A percentile compares a stretch with the other conserved stretches of the same genome.
phyloP scores from a whole-genome alignment of 768 basidiomycete species.

The Mycena capillaripes region DNA sequence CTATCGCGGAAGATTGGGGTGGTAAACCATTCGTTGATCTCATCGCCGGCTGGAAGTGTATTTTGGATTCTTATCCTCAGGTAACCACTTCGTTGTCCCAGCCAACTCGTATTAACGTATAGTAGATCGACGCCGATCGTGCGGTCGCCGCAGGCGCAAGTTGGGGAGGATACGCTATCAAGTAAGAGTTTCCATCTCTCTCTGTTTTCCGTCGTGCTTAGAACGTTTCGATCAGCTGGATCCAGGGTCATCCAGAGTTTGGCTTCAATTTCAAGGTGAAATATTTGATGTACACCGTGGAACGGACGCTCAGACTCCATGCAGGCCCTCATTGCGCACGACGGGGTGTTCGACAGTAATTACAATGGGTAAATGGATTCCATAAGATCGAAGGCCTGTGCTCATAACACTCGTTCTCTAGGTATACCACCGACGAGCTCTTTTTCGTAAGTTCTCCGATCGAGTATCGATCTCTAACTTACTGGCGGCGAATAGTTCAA shows the following conservation, averaged over 20 bases:
- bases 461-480: neutral
- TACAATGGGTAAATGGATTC: slow-evolving; percentile 67
- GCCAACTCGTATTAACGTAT: slow-evolving; percentile 5
- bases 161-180: slow-evolving; percentile 92
- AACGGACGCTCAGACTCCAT: slow-evolving; percentile 11
- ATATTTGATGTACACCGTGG: too few species aligned
- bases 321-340: slow-evolving; percentile 87
- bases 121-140: slow-evolving; percentile 75
- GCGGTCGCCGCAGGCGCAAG: slow-evolving; percentile 86
- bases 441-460: slow-evolving; percentile 76
- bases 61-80: slow-evolving; percentile 77
- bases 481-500: slow-evolving; percentile 71
- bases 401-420: neutral
- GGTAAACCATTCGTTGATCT: slow-evolving; percentile 89
- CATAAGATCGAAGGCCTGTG: neutral
- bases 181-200: slow-evolving; percentile 59
- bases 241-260: slow-evolving; percentile 93
- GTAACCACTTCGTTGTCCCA: slow-evolving; percentile 46
- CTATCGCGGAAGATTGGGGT: slow-evolving; percentile 86
- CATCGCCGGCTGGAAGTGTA: slow-evolving; percentile 80
- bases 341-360: slow-evolving; percentile 88
- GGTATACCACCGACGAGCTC: slow-evolving; percentile 90
- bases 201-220: slow-evolving; percentile 15
- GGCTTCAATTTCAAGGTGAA: slow-evolving; percentile 85
- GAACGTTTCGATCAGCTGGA: slow-evolving; percentile 73